Percentiles rank a stretch among this genome's conserved stretches.
These are phyloP conservation scores for Fusarium newnesense DNA, from an alignment of 2,329 filamentous ascomycete species.

Conservation along the genomic window DNA sequence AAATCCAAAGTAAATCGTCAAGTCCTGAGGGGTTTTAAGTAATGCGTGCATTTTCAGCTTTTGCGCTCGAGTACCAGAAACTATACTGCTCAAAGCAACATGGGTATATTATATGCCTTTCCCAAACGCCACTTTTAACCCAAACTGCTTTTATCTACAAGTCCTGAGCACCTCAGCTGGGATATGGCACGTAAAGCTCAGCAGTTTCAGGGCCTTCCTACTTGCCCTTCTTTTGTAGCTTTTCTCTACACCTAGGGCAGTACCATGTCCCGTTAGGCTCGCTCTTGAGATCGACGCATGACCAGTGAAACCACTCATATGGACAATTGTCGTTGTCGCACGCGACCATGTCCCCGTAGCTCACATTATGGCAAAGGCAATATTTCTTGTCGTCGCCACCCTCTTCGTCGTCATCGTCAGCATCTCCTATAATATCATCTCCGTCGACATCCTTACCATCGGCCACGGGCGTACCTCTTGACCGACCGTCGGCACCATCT, in stretches of 20 bases:
- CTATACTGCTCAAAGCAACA: constrained; percentile 13
- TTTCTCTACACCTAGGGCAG: constrained; percentile 70
- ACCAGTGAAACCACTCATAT: constrained; percentile 91
- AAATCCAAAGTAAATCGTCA: background rate
- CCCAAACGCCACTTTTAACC: constrained; percentile 24
- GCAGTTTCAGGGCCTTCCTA: constrained; percentile 17
- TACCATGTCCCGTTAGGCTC: constrained; percentile 76
- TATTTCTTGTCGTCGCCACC: constrained; percentile 83
- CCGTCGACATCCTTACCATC: constrained; percentile 56
- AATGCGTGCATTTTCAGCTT: constrained; percentile 7
- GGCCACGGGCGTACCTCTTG: constrained; percentile 46
- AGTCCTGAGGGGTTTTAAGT: background rate
- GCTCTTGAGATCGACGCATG: constrained; percentile 74
- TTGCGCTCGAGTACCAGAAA: background rate
- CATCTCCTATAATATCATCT: constrained; percentile 66
- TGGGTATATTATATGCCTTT: constrained; percentile 33
- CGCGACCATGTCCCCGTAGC: constrained; percentile 88
- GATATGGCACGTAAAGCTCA: background rate
- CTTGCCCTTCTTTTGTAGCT: constrained; percentile 56
- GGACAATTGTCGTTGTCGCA: constrained; percentile 86
- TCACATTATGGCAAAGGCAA: constrained; percentile 84
- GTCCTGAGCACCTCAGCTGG: background rate
- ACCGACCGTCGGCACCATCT: constrained; percentile 50
- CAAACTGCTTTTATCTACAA: background rate
- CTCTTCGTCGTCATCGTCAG: constrained; percentile 72